Percentiles rank a stretch among this genome's conserved stretches.
Conservation (phyloP, 140 eudicot genomes). For the Ambrosia hybrid region DNA sequence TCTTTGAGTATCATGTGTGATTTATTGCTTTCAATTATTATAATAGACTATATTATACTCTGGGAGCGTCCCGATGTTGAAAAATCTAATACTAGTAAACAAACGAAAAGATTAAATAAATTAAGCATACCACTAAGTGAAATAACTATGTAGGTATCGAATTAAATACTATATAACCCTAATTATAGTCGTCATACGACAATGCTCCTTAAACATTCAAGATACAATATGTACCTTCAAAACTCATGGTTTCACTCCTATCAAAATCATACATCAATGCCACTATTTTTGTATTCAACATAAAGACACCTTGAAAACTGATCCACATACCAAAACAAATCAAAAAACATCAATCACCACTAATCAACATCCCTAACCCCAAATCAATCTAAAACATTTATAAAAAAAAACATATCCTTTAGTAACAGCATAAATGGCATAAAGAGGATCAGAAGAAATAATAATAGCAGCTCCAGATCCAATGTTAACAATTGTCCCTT, state of each 20-base stretch:
- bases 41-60: too few species aligned
- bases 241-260: conserved; percentile 91
- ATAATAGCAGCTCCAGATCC: conserved; percentile 75
- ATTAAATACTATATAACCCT: too few species aligned
- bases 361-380: conserved; percentile 12
- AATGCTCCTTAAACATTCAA: conserved; percentile 11
- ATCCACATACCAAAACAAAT: conserved; percentile 52
- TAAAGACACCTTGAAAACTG: conserved; percentile 68
- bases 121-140: too few species aligned
- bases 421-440: conserved; percentile 78
- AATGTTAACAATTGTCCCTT: conserved; percentile 75
- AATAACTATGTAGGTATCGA: too few species aligned
- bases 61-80: too few species aligned
- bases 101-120: too few species aligned
- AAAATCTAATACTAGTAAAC: too few species aligned
- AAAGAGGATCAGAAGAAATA: conserved; percentile 69
- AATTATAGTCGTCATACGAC: too few species aligned
- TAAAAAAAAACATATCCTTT: conserved; percentile 56
- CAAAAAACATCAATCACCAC: conserved; percentile 13
- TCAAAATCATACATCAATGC: conserved; percentile 90
- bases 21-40: too few species aligned
- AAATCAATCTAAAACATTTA: too few species aligned
- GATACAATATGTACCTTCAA: conserved; percentile 49
- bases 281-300: conserved; percentile 70
- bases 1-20: too few species aligned